Conservation (phyloP, 176 grass and related monocot genomes). For the Phyllostachys edulis region DNA sequence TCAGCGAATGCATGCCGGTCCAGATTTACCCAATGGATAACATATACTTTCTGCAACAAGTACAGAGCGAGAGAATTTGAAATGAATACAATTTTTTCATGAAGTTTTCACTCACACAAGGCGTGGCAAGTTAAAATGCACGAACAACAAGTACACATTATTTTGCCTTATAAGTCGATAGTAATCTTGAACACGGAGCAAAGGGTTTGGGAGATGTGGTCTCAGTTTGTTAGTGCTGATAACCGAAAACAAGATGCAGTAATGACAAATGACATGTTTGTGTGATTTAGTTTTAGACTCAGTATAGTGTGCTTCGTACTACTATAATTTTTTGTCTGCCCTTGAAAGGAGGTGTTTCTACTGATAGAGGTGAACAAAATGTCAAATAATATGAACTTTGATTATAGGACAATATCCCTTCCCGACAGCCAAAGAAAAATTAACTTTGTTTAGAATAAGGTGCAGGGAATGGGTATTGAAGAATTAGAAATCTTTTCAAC, state of each 20-base stretch:
- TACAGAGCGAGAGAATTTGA: constrained; percentile 11
- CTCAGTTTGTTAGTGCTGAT: not conserved
- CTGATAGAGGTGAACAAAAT: not conserved
- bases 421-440: not conserved
- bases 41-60: constrained; percentile 68
- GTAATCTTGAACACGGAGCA: constrained; percentile 12
- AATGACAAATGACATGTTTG: not conserved
- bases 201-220: not conserved
- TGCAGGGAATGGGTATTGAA: not conserved
- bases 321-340: not conserved
- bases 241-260: not conserved
- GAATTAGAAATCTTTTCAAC: constrained; percentile 68
- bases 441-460: not conserved
- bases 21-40: constrained; percentile 73
- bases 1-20: constrained; percentile 60
- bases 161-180: not conserved
- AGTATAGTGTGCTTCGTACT: not conserved
- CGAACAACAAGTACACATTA: not conserved
- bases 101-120: not conserved
- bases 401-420: not conserved
- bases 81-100: not conserved
- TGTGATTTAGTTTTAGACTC: not conserved
- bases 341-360: not conserved
- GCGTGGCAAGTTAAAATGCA: not conserved
- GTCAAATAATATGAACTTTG: not conserved